Conservation (phyloP, 345 rosid species). For the Streptanthus diversifolius region DNA sequence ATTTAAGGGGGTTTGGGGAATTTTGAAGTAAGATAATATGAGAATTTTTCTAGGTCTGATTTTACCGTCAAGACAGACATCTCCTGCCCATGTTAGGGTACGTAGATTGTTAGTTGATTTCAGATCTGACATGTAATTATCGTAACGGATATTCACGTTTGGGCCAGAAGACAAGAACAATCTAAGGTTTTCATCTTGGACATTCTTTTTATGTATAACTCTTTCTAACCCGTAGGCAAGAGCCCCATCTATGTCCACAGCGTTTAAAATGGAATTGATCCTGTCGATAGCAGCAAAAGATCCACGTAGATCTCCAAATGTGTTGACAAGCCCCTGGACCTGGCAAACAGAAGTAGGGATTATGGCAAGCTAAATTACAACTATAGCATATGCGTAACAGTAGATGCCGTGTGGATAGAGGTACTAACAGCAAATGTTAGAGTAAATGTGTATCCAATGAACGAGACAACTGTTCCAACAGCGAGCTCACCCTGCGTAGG, state of each 20-base stretch:
- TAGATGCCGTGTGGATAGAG: slow-evolving; percentile 13
- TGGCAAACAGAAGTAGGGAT: slow-evolving; percentile 28
- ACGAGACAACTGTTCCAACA: slow-evolving; percentile 87
- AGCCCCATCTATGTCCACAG: slow-evolving; percentile 77
- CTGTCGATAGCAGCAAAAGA: slow-evolving; percentile 84
- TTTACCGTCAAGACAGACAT: slow-evolving; percentile 79
- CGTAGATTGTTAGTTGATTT: slow-evolving; percentile 55
- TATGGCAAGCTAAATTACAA: slow-evolving; percentile 6
- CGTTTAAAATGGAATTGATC: slow-evolving; percentile 74
- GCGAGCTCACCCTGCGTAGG: slow-evolving; percentile 82
- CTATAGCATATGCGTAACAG: slow-evolving; percentile 7
- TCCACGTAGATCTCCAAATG: slow-evolving; percentile 94
- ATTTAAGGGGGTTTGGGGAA: too few species aligned
- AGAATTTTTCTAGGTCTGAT: not conserved
- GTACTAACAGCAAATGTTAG: slow-evolving; percentile 85
- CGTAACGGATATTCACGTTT: slow-evolving; percentile 40
- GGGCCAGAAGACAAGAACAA: slow-evolving; percentile 54
- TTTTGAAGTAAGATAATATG: not conserved
- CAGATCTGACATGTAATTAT: slow-evolving; percentile 61
- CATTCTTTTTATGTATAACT: slow-evolving; percentile 60
- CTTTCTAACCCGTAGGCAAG: slow-evolving; percentile 88
- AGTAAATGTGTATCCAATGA: slow-evolving; percentile 93
- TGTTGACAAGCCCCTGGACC: slow-evolving; percentile 98
- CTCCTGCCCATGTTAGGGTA: slow-evolving; percentile 79
- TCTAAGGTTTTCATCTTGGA: slow-evolving; percentile 49